These are phyloP conservation scores for Mycena crocata DNA, from an alignment of 768 basidiomycete genomes.

Conservation along the genomic window DNA sequence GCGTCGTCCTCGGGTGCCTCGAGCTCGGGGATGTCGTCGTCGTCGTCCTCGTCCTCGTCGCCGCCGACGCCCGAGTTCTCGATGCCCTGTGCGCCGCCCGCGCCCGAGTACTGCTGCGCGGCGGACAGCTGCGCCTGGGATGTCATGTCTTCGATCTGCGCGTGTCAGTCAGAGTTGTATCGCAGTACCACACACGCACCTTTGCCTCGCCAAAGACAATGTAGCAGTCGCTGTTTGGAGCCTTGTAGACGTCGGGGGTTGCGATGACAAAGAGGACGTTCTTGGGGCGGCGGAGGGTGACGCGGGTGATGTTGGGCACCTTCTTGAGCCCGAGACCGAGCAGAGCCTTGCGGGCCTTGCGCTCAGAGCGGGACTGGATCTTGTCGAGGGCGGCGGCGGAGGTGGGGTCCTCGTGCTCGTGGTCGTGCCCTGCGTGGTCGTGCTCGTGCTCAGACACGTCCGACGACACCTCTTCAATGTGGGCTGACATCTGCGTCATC, in stretches of 20 bases:
- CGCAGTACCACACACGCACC: constrained; percentile 49
- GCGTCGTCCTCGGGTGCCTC: constrained; percentile 87
- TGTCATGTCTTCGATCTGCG: constrained; percentile 89
- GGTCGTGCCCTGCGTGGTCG: constrained; percentile 65
- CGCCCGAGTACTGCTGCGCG: constrained; percentile 81
- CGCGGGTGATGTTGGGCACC: constrained; percentile 93
- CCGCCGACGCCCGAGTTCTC: constrained; percentile 63
- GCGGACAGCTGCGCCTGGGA: constrained; percentile 80
- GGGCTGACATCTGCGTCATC: constrained; percentile 68
- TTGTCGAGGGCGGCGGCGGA: constrained; percentile 90
- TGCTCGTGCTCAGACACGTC: constrained; percentile 80
- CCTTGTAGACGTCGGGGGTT: constrained; percentile 97
- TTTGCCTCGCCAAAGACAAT: constrained; percentile 99
- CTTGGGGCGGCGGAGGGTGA: constrained; percentile 94
- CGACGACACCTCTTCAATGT: constrained; percentile 86
- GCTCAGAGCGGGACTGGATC: constrained; percentile 93
- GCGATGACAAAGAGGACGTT: constrained; percentile 96
- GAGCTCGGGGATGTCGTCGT: constrained; percentile 87
- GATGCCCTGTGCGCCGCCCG: constrained; percentile 57
- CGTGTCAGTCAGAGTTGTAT: neutral
- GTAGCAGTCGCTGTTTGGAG: constrained; percentile 96
- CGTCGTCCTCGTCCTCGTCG: constrained; percentile 69
- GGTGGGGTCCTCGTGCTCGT: constrained; percentile 84
- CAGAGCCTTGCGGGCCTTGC: constrained; percentile 95
- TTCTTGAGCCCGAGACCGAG: constrained; percentile 92